phyloP scores from a whole-genome alignment of 1,284 basidiomycete genomes.

The Rugiboletus extremiorientalis region DNA sequence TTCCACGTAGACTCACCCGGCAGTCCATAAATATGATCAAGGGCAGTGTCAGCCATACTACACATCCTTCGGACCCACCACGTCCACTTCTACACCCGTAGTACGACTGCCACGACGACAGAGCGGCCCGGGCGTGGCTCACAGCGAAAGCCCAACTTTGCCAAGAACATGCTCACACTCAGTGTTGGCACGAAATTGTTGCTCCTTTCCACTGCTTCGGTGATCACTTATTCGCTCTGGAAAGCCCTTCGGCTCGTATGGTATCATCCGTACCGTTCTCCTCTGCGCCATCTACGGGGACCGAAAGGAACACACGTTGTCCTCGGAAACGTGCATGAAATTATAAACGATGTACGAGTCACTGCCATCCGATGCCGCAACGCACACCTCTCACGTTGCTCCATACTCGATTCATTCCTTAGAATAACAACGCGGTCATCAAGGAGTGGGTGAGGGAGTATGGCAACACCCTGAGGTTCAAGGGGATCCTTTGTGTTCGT shows the following conservation, averaged over 20 bases:
- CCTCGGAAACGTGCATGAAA: conserved; percentile 7
- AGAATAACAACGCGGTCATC: neutral
- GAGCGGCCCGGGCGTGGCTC: no score
- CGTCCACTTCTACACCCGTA: no score
- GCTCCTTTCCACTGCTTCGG: neutral
- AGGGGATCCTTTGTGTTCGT: conserved; percentile 27
- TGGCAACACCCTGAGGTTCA: conserved; percentile 49
- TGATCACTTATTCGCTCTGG: conserved; percentile 1
- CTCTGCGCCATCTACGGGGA: conserved; percentile 9
- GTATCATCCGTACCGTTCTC: neutral
- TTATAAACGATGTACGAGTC: conserved; percentile 10
- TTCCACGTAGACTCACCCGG: no score
- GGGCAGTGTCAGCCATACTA: no score
- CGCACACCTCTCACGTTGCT: no score
- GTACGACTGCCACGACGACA: no score
- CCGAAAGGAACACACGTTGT: conserved; percentile 8
- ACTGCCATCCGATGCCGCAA: neutral
- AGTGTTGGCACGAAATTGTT: neutral
- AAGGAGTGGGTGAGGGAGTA: conserved; percentile 50
- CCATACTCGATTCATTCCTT: neutral
- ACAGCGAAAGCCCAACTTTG: no score
- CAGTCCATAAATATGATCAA: no score
- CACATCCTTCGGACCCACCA: no score
- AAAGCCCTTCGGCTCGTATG: neutral
- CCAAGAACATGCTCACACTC: no score